Evolutionary conservation across 2,329 filamentous ascomycete species (phyloP).

Genomic region (Cladobotryum mycophilum): DNA sequence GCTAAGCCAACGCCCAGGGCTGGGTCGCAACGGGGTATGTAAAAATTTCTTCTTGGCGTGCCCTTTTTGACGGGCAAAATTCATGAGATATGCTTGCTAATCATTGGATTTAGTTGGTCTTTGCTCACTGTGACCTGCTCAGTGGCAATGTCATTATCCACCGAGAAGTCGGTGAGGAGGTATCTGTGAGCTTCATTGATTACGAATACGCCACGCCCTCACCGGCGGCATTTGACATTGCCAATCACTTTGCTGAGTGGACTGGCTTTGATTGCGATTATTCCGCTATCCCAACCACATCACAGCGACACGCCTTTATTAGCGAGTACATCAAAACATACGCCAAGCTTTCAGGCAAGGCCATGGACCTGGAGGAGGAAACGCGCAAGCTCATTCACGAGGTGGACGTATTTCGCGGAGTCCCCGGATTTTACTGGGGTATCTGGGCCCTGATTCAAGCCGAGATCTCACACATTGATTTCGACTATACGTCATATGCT

Average conservation of each 20-base stretch:
- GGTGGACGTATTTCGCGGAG: constrained; percentile 79
- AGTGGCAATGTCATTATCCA: constrained; percentile 92
- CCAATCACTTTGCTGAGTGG: constrained; percentile 99
- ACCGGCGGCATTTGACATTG: constrained; percentile 90
- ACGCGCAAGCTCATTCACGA: constrained; percentile 66
- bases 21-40: constrained; percentile 68
- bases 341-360: constrained; percentile 43
- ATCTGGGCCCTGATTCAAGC: constrained; percentile 96
- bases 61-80: not conserved
- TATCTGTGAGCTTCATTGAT: constrained; percentile 73
- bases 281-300: constrained; percentile 68
- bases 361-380: constrained; percentile 52
- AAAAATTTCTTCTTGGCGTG: not conserved
- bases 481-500: constrained; percentile 91
- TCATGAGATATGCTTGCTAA: not conserved
- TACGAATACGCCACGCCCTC: constrained; percentile 97
- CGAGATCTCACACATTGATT: constrained; percentile 89
- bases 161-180: constrained; percentile 27
- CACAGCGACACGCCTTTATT: constrained; percentile 74
- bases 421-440: constrained; percentile 87
- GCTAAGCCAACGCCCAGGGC: constrained; percentile 68
- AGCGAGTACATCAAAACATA: constrained; percentile 76
- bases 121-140: constrained; percentile 93
- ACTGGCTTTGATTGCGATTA: constrained; percentile 95
- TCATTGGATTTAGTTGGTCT: constrained; percentile 58